phyloP scores from a whole-genome alignment of 768 basidiomycete species.

The Tremella mesenterica region DNA sequence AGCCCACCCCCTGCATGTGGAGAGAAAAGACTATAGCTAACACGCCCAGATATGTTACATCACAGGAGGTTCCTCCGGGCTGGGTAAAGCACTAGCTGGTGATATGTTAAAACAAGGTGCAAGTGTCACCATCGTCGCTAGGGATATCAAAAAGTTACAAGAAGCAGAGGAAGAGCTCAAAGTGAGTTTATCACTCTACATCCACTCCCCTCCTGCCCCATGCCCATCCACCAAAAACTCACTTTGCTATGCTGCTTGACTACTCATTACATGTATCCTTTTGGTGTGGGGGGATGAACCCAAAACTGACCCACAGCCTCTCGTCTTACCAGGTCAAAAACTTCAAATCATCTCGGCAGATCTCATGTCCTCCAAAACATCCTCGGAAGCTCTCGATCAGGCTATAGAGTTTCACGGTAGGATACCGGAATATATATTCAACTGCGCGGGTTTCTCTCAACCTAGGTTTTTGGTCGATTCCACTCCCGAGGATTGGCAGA shows the following conservation, averaged over 20 bases:
- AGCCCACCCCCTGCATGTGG: background rate
- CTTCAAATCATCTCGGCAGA: conserved; percentile 62
- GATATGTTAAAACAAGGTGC: conserved; percentile 59
- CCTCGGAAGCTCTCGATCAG: conserved; percentile 57
- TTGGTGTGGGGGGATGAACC: background rate
- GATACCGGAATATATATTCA: conserved; percentile 66
- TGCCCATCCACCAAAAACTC: background rate
- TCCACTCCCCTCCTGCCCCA: background rate
- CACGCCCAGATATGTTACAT: conserved; percentile 72
- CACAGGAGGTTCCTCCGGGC: conserved; percentile 73
- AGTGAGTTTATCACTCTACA: conserved; percentile 45
- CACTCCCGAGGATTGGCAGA: conserved; percentile 53
- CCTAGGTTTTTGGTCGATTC: conserved; percentile 71
- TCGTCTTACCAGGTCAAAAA: conserved; percentile 51
- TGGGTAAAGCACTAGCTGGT: conserved; percentile 66
- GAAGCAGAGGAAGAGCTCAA: conserved; percentile 49
- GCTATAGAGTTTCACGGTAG: conserved; percentile 55
- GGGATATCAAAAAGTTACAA: conserved; percentile 14
- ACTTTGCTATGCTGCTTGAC: background rate
- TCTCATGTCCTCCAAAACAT: conserved; percentile 51
- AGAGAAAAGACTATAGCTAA: background rate
- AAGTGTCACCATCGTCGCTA: conserved; percentile 73
- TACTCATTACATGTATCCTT: background rate
- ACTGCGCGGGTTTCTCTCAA: conserved; percentile 60
- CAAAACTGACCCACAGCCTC: conserved; percentile 11